Conservation (phyloP, 306 rosid genomes). For the Ormosia emarginata region DNA sequence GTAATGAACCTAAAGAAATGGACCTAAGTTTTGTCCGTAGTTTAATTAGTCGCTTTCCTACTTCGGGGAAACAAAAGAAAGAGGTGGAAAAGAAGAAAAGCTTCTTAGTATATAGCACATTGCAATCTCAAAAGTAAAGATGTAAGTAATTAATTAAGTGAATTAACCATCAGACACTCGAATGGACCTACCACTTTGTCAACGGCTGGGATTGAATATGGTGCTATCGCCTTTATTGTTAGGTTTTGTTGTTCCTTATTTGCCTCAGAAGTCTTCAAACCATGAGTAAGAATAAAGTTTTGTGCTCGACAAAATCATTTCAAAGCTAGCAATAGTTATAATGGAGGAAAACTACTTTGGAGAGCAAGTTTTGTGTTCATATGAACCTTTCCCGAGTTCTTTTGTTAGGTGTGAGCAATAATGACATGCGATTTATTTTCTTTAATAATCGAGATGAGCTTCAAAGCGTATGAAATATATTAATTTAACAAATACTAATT, state of each 20-base stretch:
- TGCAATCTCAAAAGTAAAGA: background rate
- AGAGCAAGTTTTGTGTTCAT: constrained; percentile 14
- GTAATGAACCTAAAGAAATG: too few species aligned
- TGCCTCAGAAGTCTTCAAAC: constrained; percentile 35
- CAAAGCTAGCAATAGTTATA: constrained; percentile 25
- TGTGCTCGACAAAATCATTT: constrained; percentile 73
- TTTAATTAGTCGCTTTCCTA: background rate
- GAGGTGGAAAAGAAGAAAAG: background rate
- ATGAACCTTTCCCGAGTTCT: constrained; percentile 28
- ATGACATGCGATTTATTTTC: background rate
- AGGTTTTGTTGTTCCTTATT: constrained; percentile 19
- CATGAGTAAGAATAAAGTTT: constrained; percentile 30
- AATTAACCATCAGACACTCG: background rate
- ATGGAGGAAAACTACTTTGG: constrained; percentile 33
- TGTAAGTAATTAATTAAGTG: background rate
- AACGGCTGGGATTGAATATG: constrained; percentile 32
- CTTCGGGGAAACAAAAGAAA: background rate
- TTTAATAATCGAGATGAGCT: constrained; percentile 28
- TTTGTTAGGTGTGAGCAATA: constrained; percentile 11
- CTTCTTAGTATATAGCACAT: background rate
- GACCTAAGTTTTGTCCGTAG: too few species aligned
- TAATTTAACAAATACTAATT: constrained; percentile 7
- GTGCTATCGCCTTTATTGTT: constrained; percentile 18
- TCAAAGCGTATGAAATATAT: constrained; percentile 10
- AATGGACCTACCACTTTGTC: constrained; percentile 45